Evolutionary conservation across 495 filamentous ascomycete genomes (phyloP).

Genomic region (Baudoinia panamericana): DNA sequence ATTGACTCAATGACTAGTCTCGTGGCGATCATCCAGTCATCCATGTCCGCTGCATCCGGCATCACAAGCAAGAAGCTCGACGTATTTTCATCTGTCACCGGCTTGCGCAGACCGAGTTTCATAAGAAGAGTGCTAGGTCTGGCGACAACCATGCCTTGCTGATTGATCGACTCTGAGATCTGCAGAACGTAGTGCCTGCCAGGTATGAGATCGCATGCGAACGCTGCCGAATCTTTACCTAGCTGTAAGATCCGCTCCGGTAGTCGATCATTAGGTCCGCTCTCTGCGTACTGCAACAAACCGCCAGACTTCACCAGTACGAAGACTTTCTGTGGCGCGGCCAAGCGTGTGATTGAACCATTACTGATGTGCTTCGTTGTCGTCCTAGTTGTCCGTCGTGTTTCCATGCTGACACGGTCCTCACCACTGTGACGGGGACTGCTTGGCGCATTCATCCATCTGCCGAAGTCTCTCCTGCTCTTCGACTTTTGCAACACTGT

Average conservation of each 20-base stretch:
- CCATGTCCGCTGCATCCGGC: constrained; percentile 71
- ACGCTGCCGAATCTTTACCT: constrained; percentile 76
- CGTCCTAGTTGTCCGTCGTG: constrained; percentile 18
- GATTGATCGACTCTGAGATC: constrained; percentile 58
- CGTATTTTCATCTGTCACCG: constrained; percentile 43
- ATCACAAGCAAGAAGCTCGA: constrained; percentile 69
- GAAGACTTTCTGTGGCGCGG: constrained; percentile 77
- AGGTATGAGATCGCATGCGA: constrained; percentile 84
- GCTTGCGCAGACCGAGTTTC: constrained; percentile 52
- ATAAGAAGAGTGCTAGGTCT: constrained; percentile 52
- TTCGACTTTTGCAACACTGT: constrained; percentile 50
- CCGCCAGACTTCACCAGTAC: constrained; percentile 70
- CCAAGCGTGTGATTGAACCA: constrained; percentile 46
- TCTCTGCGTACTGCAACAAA: constrained; percentile 74
- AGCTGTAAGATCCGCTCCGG: constrained; percentile 82
- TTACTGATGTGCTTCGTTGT: constrained; percentile 37
- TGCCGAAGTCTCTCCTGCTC: constrained; percentile 27
- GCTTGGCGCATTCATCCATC: constrained; percentile 28
- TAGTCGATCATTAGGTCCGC: constrained; percentile 63
- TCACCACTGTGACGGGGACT: constrained; percentile 21
- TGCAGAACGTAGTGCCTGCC: constrained; percentile 89
- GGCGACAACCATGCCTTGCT: constrained; percentile 41
- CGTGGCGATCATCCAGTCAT: constrained; percentile 54
- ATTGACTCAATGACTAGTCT: constrained; percentile 34
- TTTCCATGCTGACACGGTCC: constrained; percentile 21